Evolutionary conservation across 345 rosid species (phyloP).

Genomic region (Mercurialis annua): DNA sequence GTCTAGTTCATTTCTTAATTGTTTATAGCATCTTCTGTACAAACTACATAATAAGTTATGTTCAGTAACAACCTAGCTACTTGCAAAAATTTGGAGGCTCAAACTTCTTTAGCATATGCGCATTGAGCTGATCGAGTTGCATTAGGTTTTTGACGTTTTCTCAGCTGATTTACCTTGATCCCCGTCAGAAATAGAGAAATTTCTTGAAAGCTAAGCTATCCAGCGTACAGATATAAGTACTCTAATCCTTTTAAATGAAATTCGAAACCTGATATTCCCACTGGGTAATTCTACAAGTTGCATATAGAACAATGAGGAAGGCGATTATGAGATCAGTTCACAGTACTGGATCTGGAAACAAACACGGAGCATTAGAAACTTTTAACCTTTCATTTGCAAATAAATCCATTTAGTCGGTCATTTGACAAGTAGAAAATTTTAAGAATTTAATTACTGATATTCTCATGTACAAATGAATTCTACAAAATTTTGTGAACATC

Average conservation of each 20-base stretch:
- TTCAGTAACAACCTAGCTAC: no score
- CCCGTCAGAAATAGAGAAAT: not conserved
- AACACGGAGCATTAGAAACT: not conserved
- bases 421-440: no score
- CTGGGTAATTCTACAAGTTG: not conserved
- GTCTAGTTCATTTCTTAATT: no score
- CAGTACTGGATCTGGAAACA: slow-evolving; percentile 1
- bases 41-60: no score
- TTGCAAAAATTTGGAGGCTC: no score
- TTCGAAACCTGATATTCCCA: not conserved
- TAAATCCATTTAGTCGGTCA: not conserved
- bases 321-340: not conserved
- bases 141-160: not conserved
- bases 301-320: not conserved
- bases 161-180: not conserved
- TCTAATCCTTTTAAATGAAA: not conserved
- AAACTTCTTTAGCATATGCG: not conserved
- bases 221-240: not conserved
- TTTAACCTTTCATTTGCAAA: not conserved
- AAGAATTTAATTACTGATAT: no score
- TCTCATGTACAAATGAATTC: not conserved
- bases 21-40: no score
- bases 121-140: not conserved
- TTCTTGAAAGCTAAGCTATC: not conserved
- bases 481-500: not conserved